Evolutionary conservation across 495 filamentous ascomycete species (phyloP).

Genomic region (Neurospora sp.): DNA sequence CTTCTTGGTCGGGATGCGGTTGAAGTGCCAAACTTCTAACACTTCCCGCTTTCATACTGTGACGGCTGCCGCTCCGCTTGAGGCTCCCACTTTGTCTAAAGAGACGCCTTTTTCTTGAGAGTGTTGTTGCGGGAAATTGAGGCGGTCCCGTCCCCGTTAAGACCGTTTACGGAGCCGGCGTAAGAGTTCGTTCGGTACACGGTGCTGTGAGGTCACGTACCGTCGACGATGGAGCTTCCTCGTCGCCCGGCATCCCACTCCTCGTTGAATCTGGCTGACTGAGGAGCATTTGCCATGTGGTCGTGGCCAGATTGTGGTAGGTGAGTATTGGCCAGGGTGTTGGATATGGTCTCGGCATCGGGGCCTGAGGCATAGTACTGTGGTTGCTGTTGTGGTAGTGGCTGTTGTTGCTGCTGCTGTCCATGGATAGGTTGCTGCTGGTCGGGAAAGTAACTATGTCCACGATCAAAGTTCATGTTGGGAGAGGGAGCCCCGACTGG

Average conservation of each 20-base stretch:
- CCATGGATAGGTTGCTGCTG: slow-evolving; percentile 11
- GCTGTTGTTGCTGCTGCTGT: slow-evolving; percentile 3
- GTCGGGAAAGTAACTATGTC: slow-evolving; percentile 13
- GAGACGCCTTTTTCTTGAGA: slow-evolving; percentile 74
- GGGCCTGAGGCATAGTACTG: slow-evolving; percentile 13
- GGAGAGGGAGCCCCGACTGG: slow-evolving; percentile 4
- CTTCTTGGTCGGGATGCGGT: slow-evolving; percentile 51
- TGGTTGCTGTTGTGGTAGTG: not conserved
- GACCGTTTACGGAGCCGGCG: slow-evolving; percentile 32
- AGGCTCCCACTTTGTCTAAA: slow-evolving; percentile 62
- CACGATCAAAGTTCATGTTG: slow-evolving; percentile 8
- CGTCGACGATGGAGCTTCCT: slow-evolving; percentile 50
- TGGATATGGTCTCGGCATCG: slow-evolving; percentile 31
- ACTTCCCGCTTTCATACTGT: slow-evolving; percentile 70
- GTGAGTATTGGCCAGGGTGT: slow-evolving; percentile 33
- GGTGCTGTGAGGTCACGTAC: slow-evolving; percentile 16
- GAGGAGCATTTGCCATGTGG: slow-evolving; percentile 12
- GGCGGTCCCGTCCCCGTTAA: slow-evolving; percentile 21
- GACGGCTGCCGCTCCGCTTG: slow-evolving; percentile 67
- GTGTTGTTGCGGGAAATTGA: slow-evolving; percentile 62
- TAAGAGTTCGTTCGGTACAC: slow-evolving; percentile 40
- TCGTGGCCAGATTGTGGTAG: slow-evolving; percentile 21
- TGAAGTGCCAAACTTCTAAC: slow-evolving; percentile 63
- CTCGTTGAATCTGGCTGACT: slow-evolving; percentile 50
- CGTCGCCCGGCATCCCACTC: slow-evolving; percentile 63